A percentile compares a stretch with the other conserved stretches of the same genome.
These are phyloP conservation scores for Lasiodiplodia sp. DNA, from an alignment of 2,329 filamentous ascomycete species.

Conservation along the genomic window DNA sequence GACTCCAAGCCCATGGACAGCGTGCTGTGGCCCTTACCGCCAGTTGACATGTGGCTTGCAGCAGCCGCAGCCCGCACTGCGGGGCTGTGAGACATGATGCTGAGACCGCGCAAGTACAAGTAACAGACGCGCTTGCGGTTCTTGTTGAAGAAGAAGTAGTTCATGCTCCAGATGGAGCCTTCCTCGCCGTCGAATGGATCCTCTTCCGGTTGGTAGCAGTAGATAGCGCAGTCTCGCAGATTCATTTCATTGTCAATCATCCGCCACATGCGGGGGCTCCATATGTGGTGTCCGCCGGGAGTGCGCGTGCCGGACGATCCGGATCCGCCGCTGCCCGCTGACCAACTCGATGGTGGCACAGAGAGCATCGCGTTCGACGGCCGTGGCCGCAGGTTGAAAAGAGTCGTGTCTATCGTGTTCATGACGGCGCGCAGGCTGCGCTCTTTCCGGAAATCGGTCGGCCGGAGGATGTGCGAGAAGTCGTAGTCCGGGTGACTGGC, in stretches of 20 bases:
- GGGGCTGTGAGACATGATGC: conserved; percentile 72
- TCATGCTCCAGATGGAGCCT: conserved; percentile 90
- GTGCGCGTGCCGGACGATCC: conserved; percentile 56
- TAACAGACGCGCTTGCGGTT: conserved; percentile 91
- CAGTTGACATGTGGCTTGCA: conserved; percentile 1
- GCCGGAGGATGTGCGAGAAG: conserved; percentile 90
- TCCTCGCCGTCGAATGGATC: conserved; percentile 93
- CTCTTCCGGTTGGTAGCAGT: conserved; percentile 86
- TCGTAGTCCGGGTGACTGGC: conserved; percentile 97
- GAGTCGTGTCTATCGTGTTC: conserved; percentile 83
- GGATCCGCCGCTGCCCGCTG: conserved; percentile 51
- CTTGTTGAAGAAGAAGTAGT: conserved; percentile 99
- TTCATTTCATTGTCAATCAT: conserved; percentile 95
- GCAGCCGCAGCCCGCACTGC: conserved; percentile 37
- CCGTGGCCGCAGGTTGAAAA: conserved; percentile 81
- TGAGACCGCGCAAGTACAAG: conserved; percentile 89
- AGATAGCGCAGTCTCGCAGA: conserved; percentile 85
- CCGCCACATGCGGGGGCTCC: conserved; percentile 92
- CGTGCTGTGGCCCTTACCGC: conserved; percentile 9
- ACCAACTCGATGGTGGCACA: conserved; percentile 38
- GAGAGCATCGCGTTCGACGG: conserved; percentile 41
- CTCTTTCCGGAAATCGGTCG: conserved; percentile 88
- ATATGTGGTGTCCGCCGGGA: conserved; percentile 65
- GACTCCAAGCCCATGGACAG: conserved; percentile 23
- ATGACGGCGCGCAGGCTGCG: conserved; percentile 81